Base-by-base conservation (phyloP, 1,284 basidiomycete genomes). In the Abortiporus biennis region DNA sequence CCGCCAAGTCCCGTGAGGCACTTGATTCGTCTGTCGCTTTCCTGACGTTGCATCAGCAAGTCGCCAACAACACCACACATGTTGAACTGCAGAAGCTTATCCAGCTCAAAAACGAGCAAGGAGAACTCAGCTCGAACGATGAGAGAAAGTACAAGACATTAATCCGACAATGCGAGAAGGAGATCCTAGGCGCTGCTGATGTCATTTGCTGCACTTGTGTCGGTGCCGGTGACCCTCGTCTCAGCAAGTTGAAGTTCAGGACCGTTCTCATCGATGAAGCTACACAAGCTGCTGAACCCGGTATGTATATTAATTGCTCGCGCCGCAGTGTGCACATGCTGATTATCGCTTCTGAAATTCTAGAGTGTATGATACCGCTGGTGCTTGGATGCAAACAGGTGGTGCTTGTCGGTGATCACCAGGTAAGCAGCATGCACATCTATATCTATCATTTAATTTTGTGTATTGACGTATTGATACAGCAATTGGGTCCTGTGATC, bases 181-280 rank as follows among this genome's bases (percentile, higher is more conserved):
- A 99, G 72, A 97, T 99, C 49, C 67, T 99, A 55, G 73, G 78
- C 48, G 90, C 87, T 16, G 96, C 96, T 17, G 96, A 99, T 64
- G 96, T 99, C 38, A 98, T 99, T 54, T 99, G 96, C 61, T 92
- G 90, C 57, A 99, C 96, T 37, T 99, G 96, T 67, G 96, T 99
- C 32, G 96, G 96, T 47, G 90, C 92, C 35, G 96, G 95, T 21
- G 96, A 99, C 64, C 93, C 94, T 3, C 80, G 96, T 52, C 69
- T 99, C 62, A 85, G 81, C 66, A 97, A 97, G 69, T 75, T 97
- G 69, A 98, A 98, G 71, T 99, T 99, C 66, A 85, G 92, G 62
- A 98, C 96, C 0, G 96, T 99, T 6, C 74, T 99, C 52, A 97
- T 99, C 53, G 96, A 99, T 60, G 96, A 99, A 60, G 96, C 96